Conservation (phyloP, 495 filamentous ascomycete species). For the Penicillium macrosclerotiorum region DNA sequence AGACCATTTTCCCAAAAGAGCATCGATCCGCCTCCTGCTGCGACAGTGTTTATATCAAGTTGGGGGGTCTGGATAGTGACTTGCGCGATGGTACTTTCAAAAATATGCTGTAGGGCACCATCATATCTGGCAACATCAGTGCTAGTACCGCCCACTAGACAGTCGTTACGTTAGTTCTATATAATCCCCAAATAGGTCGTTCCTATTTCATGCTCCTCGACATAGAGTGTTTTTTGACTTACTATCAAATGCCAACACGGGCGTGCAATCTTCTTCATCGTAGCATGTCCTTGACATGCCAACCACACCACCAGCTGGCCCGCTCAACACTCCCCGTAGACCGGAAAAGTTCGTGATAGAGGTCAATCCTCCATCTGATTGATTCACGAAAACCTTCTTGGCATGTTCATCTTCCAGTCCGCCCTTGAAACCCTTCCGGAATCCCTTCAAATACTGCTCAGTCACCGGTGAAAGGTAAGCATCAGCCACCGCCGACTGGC, state of each 20-base stretch:
- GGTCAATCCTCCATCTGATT: conserved; percentile 70
- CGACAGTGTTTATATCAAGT: conserved; percentile 92
- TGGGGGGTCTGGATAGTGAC: conserved; percentile 77
- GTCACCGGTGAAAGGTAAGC: conserved; percentile 16
- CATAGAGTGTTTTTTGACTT: too few relatives aligned
- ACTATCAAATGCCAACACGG: conserved; percentile 50
- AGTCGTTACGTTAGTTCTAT: too few relatives aligned
- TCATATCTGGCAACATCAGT: conserved; percentile 89
- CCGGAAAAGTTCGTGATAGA: neutral
- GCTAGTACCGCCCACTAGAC: conserved; percentile 92
- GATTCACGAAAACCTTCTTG: conserved; percentile 62
- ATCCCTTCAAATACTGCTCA: conserved; percentile 22
- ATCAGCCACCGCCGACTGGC: conserved; percentile 12
- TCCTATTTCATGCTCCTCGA: too few relatives aligned
- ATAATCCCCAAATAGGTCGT: too few relatives aligned
- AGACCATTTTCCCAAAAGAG: conserved; percentile 84
- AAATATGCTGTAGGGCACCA: conserved; percentile 86
- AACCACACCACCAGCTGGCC: conserved; percentile 65
- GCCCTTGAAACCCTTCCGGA: conserved; percentile 55
- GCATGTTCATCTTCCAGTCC: neutral
- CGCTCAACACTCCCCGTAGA: conserved; percentile 64
- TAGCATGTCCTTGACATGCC: conserved; percentile 14
- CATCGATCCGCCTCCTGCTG: conserved; percentile 82
- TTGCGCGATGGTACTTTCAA: conserved; percentile 88
- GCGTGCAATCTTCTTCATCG: conserved; percentile 73